These are phyloP conservation scores for Plicaturopsis crispa DNA, from an alignment of 768 basidiomycete species.

Conservation along the genomic window DNA sequence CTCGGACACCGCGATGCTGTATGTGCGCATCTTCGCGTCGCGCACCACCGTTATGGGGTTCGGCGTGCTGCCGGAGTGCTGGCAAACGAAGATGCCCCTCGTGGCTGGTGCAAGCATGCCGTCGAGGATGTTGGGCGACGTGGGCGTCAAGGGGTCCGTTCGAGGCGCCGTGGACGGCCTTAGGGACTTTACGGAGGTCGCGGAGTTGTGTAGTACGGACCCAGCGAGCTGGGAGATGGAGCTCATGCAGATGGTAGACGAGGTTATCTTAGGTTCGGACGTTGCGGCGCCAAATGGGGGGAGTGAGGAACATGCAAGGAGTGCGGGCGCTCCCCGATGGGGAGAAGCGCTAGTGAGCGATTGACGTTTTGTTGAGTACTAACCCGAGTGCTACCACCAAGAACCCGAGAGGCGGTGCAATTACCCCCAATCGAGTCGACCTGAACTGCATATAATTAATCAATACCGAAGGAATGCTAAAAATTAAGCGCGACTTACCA, in stretches of 20 bases:
- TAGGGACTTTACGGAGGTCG: conserved; percentile 7
- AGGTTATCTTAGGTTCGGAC: too few relatives aligned
- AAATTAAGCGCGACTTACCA: too few relatives aligned
- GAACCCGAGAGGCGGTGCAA: background rate
- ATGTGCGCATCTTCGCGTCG: conserved; percentile 38
- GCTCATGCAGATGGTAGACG: conserved; percentile 9
- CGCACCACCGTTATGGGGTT: conserved; percentile 40
- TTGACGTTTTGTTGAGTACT: background rate
- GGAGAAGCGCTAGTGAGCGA: conserved; percentile 14
- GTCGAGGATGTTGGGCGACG: conserved; percentile 22
- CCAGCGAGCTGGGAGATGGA: background rate
- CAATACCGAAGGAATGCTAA: too few relatives aligned
- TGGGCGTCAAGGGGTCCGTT: conserved; percentile 12
- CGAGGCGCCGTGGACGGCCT: conserved; percentile 2
- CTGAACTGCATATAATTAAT: too few relatives aligned
- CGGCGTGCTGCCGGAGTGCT: conserved; percentile 38
- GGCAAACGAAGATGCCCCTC: conserved; percentile 29
- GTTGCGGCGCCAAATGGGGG: conserved; percentile 12
- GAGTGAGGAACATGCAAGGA: conserved; percentile 14
- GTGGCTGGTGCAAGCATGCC: conserved; percentile 20
- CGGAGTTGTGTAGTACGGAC: too few relatives aligned
- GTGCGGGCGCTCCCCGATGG: conserved; percentile 17
- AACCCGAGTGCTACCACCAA: background rate
- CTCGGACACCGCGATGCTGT: conserved; percentile 37
- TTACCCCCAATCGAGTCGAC: background rate